Base-by-base conservation (phyloP, 257 asterid species). In the Jacaranda mimosifolia region DNA sequence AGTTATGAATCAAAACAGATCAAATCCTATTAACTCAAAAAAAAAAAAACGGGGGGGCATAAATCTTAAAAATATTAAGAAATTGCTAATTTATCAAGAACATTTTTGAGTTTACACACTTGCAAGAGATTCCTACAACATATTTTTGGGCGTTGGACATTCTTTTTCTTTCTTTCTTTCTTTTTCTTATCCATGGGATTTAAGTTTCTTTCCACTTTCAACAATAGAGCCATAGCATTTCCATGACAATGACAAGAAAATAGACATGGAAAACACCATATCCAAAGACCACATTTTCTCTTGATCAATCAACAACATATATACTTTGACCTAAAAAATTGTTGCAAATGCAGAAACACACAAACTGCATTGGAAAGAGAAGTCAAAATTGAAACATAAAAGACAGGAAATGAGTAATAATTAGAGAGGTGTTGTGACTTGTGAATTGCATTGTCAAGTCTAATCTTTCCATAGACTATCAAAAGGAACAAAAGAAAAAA, bases 371-470 rank as follows among this genome's bases (percentile, higher is more conserved):
- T 7, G 42, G 19, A 10, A 63, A 36, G 57, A 21, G 13, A 46
- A 32, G 65, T 76, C 4, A 58, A 65, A 71, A 76, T 13, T 3
- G 14, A 43, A 43, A 43, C n/a, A 55, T 63, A 64, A 10, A 52
- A 13, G 35, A 40, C 19, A 21, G 1, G 1, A 4, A 21, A 14
- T 1, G 9, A 35, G 73, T 73, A 68, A 81, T 83, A 59, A 83
- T 80, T 57, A 76, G 40, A 19, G 68, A 19, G 67, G 43, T 55
- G 62, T 46, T 17, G 52, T n/a, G 9, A 39, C 39, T 43, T 67
- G 73, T 70, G 49, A 57, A 53, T 83, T 82, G 78, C 13, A 66
- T 55, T 67, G 88, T 85, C 79, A 42, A 77, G 87, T 88, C 95
- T 57, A 77, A 65, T 85, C 88, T 26, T 26, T 82, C 3, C 48